Percentiles rank a stretch among this genome's conserved stretches.
Evolutionary conservation across 495 filamentous ascomycete genomes (phyloP).

Genomic region (Penicillium goetzii): DNA sequence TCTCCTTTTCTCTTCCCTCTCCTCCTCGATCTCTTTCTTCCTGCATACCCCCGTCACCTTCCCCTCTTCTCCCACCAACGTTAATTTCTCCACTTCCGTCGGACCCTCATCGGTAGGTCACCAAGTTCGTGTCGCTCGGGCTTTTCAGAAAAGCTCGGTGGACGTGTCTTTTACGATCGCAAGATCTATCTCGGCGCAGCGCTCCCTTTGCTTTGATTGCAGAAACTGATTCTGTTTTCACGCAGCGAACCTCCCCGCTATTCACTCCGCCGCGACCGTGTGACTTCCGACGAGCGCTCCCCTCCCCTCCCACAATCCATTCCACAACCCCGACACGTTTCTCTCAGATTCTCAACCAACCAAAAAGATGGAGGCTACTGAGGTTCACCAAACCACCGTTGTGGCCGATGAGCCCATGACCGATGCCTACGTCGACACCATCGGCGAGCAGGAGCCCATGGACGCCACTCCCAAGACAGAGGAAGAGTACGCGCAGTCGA

Average conservation of each 20-base stretch:
- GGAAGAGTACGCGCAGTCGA: conserved; percentile 89
- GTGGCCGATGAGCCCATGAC: conserved; percentile 48
- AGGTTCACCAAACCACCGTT: conserved; percentile 48
- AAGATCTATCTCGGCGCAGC: conserved; percentile 7
- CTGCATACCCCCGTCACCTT: conserved; percentile 22
- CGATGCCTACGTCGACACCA: conserved; percentile 53
- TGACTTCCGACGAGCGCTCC: conserved; percentile 20
- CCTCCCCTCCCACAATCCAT: conserved; percentile 14
- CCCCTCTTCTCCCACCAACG: conserved; percentile 28
- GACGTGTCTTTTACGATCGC: conserved; percentile 3
- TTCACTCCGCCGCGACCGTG: conserved; percentile 29
- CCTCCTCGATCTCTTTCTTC: conserved; percentile 23
- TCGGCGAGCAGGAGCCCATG: conserved; percentile 62
- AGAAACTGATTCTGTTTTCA: conserved; percentile 17
- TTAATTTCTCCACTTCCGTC: conserved; percentile 38
- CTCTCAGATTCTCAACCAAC: conserved; percentile 7
- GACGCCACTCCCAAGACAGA: conserved; percentile 82
- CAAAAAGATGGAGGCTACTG: conserved; percentile 51
- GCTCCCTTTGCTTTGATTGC: neutral
- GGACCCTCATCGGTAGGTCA: conserved; percentile 30
- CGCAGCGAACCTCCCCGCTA: conserved; percentile 23
- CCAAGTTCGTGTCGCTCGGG: conserved; percentile 9
- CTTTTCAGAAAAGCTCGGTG: neutral
- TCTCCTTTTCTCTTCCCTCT: conserved; percentile 25
- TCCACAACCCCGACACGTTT: conserved; percentile 14